These are phyloP conservation scores for Trichoderma semiorbis DNA, from an alignment of 2,329 filamentous ascomycete genomes.

Conservation along the genomic window DNA sequence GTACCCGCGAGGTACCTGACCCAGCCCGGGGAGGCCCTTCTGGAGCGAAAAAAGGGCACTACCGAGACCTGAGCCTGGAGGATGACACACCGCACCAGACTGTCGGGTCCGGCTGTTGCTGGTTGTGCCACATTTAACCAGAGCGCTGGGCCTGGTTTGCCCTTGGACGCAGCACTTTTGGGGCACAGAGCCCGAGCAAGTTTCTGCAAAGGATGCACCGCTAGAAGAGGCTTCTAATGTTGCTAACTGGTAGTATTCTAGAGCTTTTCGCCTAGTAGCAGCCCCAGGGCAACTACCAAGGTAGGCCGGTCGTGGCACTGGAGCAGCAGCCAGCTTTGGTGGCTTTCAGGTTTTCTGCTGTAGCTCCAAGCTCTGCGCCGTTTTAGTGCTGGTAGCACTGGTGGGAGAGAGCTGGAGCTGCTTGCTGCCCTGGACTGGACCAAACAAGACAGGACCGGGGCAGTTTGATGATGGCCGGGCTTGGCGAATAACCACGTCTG, in stretches of 20 bases:
- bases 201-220: background rate
- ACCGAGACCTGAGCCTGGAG: constrained; percentile 1
- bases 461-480: background rate
- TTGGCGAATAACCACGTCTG: background rate
- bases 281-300: background rate
- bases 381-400: background rate
- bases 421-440: background rate
- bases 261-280: background rate
- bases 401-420: background rate
- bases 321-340: background rate
- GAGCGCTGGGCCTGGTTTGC: background rate
- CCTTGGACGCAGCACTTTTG: background rate
- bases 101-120: constrained; percentile 16
- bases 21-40: background rate
- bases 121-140: constrained; percentile 1
- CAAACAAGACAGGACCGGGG: background rate
- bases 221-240: background rate
- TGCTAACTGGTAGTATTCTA: background rate
- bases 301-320: background rate
- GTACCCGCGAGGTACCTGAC: background rate
- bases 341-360: background rate
- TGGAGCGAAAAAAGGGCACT: background rate
- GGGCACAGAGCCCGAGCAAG: background rate
- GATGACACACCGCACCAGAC: constrained; percentile 17
- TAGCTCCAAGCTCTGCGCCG: background rate